Evolutionary conservation across 2,329 filamentous ascomycete genomes (phyloP), one percentile per base, ranked within the genome.

Genomic region (Boeremia lycopersici): DNA sequence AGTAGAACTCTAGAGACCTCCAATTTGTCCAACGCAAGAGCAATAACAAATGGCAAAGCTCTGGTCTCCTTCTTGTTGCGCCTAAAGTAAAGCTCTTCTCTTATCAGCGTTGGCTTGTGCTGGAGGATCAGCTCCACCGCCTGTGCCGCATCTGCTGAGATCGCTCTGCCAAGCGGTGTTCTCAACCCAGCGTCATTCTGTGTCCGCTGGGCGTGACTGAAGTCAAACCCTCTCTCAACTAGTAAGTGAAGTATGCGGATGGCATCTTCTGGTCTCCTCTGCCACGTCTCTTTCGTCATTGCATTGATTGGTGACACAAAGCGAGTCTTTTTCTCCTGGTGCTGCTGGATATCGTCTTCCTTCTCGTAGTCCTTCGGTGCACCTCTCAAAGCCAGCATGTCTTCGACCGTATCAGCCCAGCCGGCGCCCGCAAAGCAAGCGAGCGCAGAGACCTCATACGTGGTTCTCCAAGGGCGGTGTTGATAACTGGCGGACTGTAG

Each of bases 201-300:
- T 15, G 62, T 61, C 13, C 58, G 60, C 47, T 64, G 62, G 26
- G 45, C 43, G 1, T 61, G 52, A 17, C 56, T 38, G 6, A 57
- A 29, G 30, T 60, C 40, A 25, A 64, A 64, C 15, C 52, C 56
- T 44, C 54, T 44, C 15, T 61, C 62, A 2, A 58, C 46, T 2
- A 64, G 49, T 2, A 61, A 36, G 19, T 50, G 53, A 30, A 64
- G 56, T 29, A 64, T 64, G 8, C 62, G 62, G 8, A 64, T 47
- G 26, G 62, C 62, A n/a, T 64, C 62, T 40, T 61, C 53, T 12
- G 60, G 62, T 46, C 60, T 50, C 11, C 54, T 59, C 0, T 56
- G 51, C 62, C 62, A 64, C 15, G 62, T 64, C n/a, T 64, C 62
- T 43, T 61, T 64, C 3, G 55, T 60, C 10, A 64, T 34, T 1